Evolutionary conservation across 1,284 basidiomycete genomes (phyloP), one percentile per base, ranked within the genome.

Genomic region (Erythrobasidium hasegawianum): DNA sequence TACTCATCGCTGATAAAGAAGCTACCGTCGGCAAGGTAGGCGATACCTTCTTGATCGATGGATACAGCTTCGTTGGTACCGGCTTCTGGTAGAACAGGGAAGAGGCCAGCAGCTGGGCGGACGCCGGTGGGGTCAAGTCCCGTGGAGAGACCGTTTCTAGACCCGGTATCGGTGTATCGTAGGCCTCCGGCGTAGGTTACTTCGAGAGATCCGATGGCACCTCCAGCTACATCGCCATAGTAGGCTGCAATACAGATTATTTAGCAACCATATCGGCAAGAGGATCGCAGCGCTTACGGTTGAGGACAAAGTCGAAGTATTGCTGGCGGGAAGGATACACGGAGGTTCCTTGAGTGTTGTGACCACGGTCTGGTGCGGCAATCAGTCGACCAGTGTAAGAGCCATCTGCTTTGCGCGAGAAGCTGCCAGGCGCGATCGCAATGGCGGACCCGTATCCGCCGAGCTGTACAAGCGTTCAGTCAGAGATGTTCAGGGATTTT

Each of bases 241-340:
- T 41, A 27, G 11, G 59, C 66, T 41, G 59, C 64, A 71, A 67
- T 47, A 22, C n/a, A n/a, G n/a, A n/a, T n/a, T n/a, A n/a, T n/a
- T n/a, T n/a, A n/a, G n/a, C n/a, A n/a, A n/a, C n/a, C n/a, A n/a
- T n/a, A n/a, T n/a, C n/a, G n/a, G n/a, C n/a, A n/a, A n/a, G n/a
- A n/a, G n/a, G n/a, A n/a, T n/a, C n/a, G n/a, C n/a, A n/a, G n/a
- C n/a, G n/a, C 59, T 33, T 14, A 60, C 59, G 65, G 26, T 64
- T 26, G 57, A 76, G 71, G 11, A 54, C 40, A 54, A 74, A 71
- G 50, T 69, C 62, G 58, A 75, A 75, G 3, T 38, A 54, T 50
- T 76, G 74, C 45, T 69, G 68, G 11, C 75, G 71, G 11, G 74
- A 72, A 14, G 71, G 71, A 45, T 75, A 75, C 68, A 75, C 73